Evolutionary conservation across 495 filamentous ascomycete genomes (phyloP), one percentile per base, ranked within the genome.

Genomic region (Aspergillus homomorphus): DNA sequence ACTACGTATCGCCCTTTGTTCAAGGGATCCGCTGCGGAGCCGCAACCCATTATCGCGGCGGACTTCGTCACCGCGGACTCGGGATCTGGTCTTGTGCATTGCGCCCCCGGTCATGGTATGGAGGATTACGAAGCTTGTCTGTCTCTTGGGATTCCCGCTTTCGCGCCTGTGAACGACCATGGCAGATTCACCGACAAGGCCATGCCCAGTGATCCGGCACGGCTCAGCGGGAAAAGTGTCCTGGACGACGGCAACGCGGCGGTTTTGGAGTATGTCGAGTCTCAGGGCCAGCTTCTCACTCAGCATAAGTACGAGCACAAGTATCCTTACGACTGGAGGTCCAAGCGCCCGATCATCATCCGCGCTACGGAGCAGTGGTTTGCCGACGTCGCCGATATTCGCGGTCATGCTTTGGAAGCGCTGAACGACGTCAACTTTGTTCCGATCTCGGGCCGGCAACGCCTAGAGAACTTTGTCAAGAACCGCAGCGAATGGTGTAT

Each of bases 281-380:
- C 80, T 1, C 64, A 66, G 33, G 71, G 68, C 19, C 65, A 72
- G n/a, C 80, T 98, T 15, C 72, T 96, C 22, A 75, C 79, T 3
- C 79, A 80, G 12, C 86, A 93, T 56, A 76, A 77, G 52, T 89
- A 92, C 70, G 74, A 73, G 54, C 95, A 98, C 79, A 97, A 96
- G 68, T 96, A 98, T 69, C 94, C 94, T 0, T 96, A 96, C 66
- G 94, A 99, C 70, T 98, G 94, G 95, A 81, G 95, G 33, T 94
- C 94, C 3, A 98, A 97, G 69, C 81, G 84, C 59, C 94, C 94
- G 19, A 84, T 98, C 23, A 91, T 99, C 58, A 80, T 96, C 18
- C 73, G 94, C 61, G 93, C 94, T 20, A 99, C 94, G 0, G 90
- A 89, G 45, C 94, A 99, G 74, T 99, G 94, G 94, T 98, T 99